Evolutionary conservation across 495 filamentous ascomycete species (phyloP), one percentile per base, ranked within the genome.

Genomic region (Coniosporium apollinis): DNA sequence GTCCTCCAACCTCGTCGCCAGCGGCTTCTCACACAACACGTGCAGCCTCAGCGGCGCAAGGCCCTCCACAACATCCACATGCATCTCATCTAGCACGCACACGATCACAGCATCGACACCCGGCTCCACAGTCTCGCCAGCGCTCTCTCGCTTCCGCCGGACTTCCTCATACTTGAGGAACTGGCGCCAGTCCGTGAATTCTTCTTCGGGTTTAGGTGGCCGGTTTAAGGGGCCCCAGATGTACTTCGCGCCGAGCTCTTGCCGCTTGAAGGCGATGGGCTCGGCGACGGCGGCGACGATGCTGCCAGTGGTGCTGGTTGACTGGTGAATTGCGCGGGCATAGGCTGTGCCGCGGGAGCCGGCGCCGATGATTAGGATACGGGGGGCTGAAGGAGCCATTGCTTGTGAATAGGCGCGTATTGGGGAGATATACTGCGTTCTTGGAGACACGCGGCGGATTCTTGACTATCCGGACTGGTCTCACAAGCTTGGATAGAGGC

Each of bases 21-120:
- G 61, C 0, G 89, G 89, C 55, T 97, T 97, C 61, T 97, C 91
- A 60, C 84, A 87, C 59, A 94, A 77, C 36, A 96, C 73, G 52
- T 94, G 84, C 18, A 89, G 55, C 4, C 67, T 60, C 0, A 91
- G 61, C 2, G 67, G 65, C 2, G 76, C 73, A 20, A 92, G 61
- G 0, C 67, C 76, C 10, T 69, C 56, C 16, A 89, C 65, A n/a
- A 87, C 74, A 35, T 81, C 80, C 4, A 68, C 69, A 54, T 97
- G 89, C 45, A 76, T 75, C 51, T 92, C 79, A 53, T 97, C 89
- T 16, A 83, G 64, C 1, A 85, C 82, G 50, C 86, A 93, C 26
- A 97, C 69, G 45, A 94, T 83, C 19, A 78, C 73, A 0, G 77
- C 87, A 52, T 93, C 82, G 1, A 94, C 64, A 1, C 38, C 44